Evolutionary conservation across 202 grass and related monocot genomes (phyloP).

Genomic region (Tripidium arundinaceum): DNA sequence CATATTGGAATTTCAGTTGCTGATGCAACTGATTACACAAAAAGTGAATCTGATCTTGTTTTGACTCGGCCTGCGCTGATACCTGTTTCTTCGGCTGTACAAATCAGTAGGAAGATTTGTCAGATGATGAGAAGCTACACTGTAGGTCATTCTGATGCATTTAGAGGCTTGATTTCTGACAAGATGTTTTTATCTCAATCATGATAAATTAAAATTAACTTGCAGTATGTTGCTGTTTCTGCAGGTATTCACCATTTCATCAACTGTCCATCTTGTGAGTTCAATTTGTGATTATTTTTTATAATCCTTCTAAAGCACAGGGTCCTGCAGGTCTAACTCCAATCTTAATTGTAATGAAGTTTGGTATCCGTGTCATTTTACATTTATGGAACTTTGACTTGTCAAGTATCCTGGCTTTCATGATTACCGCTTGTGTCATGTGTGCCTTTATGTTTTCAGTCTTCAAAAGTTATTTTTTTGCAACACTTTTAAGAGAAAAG

Average conservation of each 20-base stretch:
- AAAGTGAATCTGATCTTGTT: constrained; percentile 52
- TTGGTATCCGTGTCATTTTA: constrained; percentile 34
- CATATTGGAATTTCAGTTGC: constrained; percentile 45
- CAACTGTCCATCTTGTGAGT: constrained; percentile 49
- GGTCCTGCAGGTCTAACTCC: constrained; percentile 23
- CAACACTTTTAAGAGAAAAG: background rate
- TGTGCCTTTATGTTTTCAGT: background rate
- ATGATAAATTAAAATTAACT: constrained; percentile 31
- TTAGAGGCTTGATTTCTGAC: constrained; percentile 5
- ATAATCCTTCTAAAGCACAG: background rate
- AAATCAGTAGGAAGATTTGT: constrained; percentile 42
- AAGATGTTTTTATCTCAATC: constrained; percentile 2
- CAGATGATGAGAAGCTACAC: constrained; percentile 32
- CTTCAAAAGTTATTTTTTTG: background rate
- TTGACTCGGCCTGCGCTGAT: constrained; percentile 34
- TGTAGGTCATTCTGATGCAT: constrained; percentile 22
- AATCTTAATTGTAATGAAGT: constrained; percentile 37
- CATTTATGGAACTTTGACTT: constrained; percentile 41
- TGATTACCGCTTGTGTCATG: constrained; percentile 1
- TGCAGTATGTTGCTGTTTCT: constrained; percentile 16
- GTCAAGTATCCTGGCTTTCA: constrained; percentile 31
- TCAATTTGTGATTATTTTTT: background rate
- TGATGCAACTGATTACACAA: constrained; percentile 48
- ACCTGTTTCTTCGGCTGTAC: constrained; percentile 34
- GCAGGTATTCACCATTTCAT: constrained; percentile 47